These are phyloP conservation scores for Penicillium griseofulvum DNA, from an alignment of 2,329 filamentous ascomycete genomes.

Conservation along the genomic window DNA sequence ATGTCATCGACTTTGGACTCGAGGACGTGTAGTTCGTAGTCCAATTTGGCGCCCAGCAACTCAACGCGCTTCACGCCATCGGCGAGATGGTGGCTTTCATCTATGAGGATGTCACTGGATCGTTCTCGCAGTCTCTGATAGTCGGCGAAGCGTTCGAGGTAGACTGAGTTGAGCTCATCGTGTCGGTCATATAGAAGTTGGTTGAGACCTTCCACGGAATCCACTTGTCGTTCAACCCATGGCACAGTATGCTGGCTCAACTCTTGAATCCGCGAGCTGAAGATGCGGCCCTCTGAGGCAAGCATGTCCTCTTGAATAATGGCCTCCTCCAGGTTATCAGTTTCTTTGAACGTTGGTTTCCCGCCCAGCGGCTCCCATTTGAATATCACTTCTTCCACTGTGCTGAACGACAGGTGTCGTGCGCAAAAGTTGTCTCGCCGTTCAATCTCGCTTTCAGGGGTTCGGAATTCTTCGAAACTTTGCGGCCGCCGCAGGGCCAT, in stretches of 20 bases:
- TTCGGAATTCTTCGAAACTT: constrained; percentile 33
- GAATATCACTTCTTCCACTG: constrained; percentile 46
- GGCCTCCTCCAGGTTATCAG: constrained; percentile 42
- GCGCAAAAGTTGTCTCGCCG: constrained; percentile 35
- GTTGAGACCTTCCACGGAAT: constrained; percentile 58
- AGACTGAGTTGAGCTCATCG: constrained; percentile 64
- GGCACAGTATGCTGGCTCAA: constrained; percentile 39
- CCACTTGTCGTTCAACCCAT: constrained; percentile 46
- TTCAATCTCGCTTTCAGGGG: constrained; percentile 15
- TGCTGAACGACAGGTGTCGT: constrained; percentile 48
- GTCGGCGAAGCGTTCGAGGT: constrained; percentile 67
- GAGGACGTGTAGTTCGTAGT: constrained; percentile 86
- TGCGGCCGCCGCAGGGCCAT: constrained; percentile 38
- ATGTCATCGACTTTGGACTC: constrained; percentile 79
- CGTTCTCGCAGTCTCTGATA: constrained; percentile 66
- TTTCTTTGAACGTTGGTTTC: constrained; percentile 29
- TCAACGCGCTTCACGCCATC: constrained; percentile 78
- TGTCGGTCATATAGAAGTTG: constrained; percentile 61
- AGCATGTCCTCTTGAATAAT: constrained; percentile 41
- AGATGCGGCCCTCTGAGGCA: constrained; percentile 37
- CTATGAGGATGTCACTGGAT: constrained; percentile 66
- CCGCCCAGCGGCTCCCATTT: constrained; percentile 33
- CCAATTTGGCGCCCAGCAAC: constrained; percentile 75
- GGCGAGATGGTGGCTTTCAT: constrained; percentile 66
- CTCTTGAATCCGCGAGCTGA: constrained; percentile 37